A percentile compares a stretch with the other conserved stretches of the same genome.
Conservation (phyloP, 2,329 filamentous ascomycete genomes). For the Cryphonectria parasitica region DNA sequence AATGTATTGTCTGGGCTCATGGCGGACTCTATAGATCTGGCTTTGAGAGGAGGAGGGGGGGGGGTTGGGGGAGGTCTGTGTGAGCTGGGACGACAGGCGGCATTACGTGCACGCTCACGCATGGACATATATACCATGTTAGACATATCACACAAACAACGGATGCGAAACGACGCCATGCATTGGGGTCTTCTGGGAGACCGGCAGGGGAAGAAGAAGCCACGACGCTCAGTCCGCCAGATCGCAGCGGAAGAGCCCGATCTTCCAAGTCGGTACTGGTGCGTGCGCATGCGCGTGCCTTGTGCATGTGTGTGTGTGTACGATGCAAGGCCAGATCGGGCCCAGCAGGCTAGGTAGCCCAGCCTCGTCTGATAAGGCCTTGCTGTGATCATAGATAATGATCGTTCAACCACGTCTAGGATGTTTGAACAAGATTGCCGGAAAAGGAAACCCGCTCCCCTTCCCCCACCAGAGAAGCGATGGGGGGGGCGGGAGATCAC, state of each 20-base stretch:
- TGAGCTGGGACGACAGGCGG: neutral
- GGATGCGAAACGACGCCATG: neutral
- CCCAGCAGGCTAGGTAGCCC: neutral
- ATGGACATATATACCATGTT: neutral
- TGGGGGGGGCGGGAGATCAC: neutral
- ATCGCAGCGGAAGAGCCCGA: neutral
- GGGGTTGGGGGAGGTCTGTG: neutral
- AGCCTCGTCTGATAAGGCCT: conserved; percentile 1
- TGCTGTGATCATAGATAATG: neutral
- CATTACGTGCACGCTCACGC: neutral
- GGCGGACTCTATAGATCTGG: neutral
- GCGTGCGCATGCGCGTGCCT: neutral
- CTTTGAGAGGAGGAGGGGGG: neutral
- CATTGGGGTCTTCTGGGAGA: neutral
- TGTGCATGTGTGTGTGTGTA: neutral
- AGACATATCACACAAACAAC: neutral
- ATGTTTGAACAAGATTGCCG: neutral
- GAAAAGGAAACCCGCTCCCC: neutral
- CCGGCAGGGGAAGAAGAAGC: neutral
- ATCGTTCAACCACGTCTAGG: neutral
- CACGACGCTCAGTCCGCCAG: neutral
- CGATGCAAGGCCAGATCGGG: neutral
- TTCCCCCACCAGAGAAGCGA: neutral
- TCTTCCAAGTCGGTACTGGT: neutral
- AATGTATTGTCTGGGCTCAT: neutral